Base-by-base conservation (phyloP, 805 yeast genomes). In the Wickerhamomyces silvicola region DNA sequence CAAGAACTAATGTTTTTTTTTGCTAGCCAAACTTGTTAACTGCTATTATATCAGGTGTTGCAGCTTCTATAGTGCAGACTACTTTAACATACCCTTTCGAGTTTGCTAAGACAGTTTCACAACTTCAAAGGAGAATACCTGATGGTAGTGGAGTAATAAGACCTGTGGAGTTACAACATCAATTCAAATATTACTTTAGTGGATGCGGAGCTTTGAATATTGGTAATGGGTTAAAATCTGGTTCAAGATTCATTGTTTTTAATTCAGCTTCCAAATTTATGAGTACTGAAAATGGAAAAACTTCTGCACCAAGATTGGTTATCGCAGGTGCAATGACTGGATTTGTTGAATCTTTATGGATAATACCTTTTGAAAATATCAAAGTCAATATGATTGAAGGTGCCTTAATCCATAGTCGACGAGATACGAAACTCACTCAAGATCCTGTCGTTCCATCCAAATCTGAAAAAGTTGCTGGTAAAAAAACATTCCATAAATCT, bases 351-450 rank as follows among this genome's bases (percentile, higher is more conserved):
- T 78, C 94, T 3, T 41, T 87, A 21, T 72, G 82, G 68, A 75
- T 90, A 15, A 82, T 92, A 13, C 98, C 97, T 0, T 88, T 90
- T 54, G 98, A 90, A 50, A 83, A 80, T 48, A 66, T 86, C 43
- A 86, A 86, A 51, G 78, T 82, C 2, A 68, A 81, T 7, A 73
- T 83, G 83, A 78, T 86, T 39, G 94, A 85, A 47, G 78, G 81
- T 50, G 65, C 78, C 30, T 45, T 69, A 51, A 49, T 56, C 16
- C 45, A 45, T 33, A 43, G 52, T 35, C 48, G 33, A 43, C 39
- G 52, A 29, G 48, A 44, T 28, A 31, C 12, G 4, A 32, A 26
- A 5, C 39, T 43, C 6, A 52, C 50, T 7, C 37, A 45, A 15
- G 59, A 58, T 24, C 50, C 56, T 7, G 47, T 64, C 10, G 62